Base-by-base conservation (phyloP, 306 rosid genomes). In the Prunus fruticosa region DNA sequence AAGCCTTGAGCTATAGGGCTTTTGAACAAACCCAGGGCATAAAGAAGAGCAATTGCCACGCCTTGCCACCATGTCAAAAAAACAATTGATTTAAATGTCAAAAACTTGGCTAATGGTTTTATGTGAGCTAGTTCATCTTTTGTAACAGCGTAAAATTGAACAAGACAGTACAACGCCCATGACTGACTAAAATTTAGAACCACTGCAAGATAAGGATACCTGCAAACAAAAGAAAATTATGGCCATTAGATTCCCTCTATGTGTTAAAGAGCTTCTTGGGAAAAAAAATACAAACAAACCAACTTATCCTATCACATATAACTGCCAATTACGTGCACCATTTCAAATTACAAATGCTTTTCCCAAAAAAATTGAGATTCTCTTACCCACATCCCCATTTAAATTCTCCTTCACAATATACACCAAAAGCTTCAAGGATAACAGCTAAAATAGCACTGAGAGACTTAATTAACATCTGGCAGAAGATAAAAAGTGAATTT, bases 31-130 rank as follows among this genome's bases (percentile, higher is more conserved):
- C 93, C 99, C 64, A 92, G 76, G 78, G 95, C 79, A 81, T 82
- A 92, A 2, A 96, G 89, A 78, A 89, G 84, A 84, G 99, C 93
- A 81, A 91, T 96, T 81, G 97, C 99, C 85, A 96, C 97, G 79
- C 99, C 99, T 96, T 96, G 99, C 99, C 98, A 96, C 99, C 99
- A 96, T 74, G 99, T 96, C 85, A 96, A 89, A 75, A 96, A 96
- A 69, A 96, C 99, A 76, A 96, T 92, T 41, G 99, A 92, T 76
- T 96, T 96, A 82, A 96, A 92, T 41, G 96, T 92, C 91, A 96
- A 79, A 88, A 96, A 92, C 84, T 96, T 96, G 78, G 93, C 92
- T 88, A 96, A 79, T 30, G 99, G 99, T 76, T 96, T 87, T 87
- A 96, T 96, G 77, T 88, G 99, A 56, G 91, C 91, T 88, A 92